Evolutionary conservation across 257 asterid genomes (phyloP).

Genomic region (Coffea canephora): DNA sequence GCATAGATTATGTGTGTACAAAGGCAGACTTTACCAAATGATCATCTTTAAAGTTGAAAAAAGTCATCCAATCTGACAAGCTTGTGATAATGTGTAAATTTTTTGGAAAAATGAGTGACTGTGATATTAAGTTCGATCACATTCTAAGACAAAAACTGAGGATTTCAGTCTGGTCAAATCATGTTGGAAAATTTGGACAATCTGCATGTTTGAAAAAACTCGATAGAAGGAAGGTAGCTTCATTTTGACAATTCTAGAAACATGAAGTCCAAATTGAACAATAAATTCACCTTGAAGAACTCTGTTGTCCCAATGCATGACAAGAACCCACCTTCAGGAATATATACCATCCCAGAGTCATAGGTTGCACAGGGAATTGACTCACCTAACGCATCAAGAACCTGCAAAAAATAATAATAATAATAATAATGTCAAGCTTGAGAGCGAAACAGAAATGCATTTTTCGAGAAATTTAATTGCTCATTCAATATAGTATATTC

Average conservation of each 20-base stretch:
- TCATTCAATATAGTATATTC: too few species aligned
- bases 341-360: constrained; percentile 92
- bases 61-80: too few species aligned
- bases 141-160: too few species aligned
- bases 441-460: neutral
- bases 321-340: constrained; percentile 96
- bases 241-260: constrained; percentile 7
- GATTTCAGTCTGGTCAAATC: neutral
- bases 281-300: constrained; percentile 65
- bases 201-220: neutral
- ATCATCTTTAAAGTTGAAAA: too few species aligned
- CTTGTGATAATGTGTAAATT: too few species aligned
- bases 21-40: neutral
- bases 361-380: constrained; percentile 63
- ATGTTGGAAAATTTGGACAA: neutral
- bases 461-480: neutral
- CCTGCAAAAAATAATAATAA: constrained; percentile 37
- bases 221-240: neutral
- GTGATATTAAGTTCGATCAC: neutral
- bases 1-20: neutral
- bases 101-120: too few species aligned
- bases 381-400: constrained; percentile 92
- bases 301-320: constrained; percentile 97
- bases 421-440: neutral
- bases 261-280: constrained; percentile 11